Percentiles rank a stretch among this genome's conserved stretches.
phyloP scores from a whole-genome alignment of 2,329 filamentous ascomycete species.

The Nemania sp. region DNA sequence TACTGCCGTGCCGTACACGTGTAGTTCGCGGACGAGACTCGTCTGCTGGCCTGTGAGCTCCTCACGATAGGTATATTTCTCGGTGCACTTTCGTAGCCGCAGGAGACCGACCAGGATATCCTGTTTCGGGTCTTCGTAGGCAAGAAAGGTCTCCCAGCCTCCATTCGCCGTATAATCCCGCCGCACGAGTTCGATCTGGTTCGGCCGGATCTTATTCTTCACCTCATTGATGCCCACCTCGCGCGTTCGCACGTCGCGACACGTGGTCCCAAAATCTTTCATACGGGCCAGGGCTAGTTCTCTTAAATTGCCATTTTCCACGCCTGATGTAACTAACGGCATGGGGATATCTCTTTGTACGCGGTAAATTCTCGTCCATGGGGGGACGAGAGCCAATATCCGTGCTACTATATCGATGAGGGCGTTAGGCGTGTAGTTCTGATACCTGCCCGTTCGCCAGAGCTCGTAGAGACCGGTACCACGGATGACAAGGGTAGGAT shows the following conservation, averaged over 20 bases:
- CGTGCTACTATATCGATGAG: constrained; percentile 95
- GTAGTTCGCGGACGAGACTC: constrained; percentile 91
- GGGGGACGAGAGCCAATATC: constrained; percentile 94
- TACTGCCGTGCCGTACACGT: constrained; percentile 98
- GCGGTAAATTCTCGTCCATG: constrained; percentile 98
- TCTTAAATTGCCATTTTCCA: constrained; percentile 96
- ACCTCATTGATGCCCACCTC: constrained; percentile 99
- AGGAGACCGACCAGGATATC: constrained; percentile 95
- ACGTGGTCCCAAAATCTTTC: constrained; percentile 98
- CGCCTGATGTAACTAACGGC: constrained; percentile 97
- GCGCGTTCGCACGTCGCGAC: constrained; percentile 93
- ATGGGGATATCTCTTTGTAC: constrained; percentile 99
- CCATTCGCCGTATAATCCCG: constrained; percentile 95
- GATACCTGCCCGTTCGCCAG: constrained; percentile 96
- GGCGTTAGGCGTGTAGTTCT: constrained; percentile 98
- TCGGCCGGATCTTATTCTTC: constrained; percentile 97
- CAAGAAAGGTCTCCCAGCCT: constrained; percentile 98
- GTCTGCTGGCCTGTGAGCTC: constrained; percentile 89
- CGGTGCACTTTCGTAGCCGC: constrained; percentile 88
- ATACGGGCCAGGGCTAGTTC: constrained; percentile 95
- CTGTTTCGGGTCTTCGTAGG: constrained; percentile 98
- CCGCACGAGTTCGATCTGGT: constrained; percentile 93
- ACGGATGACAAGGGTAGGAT: constrained; percentile 95
- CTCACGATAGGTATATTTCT: constrained; percentile 90
- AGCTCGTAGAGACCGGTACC: constrained; percentile 97